Evolutionary conservation across 495 filamentous ascomycete species (phyloP).

Genomic region (Podospora appendiculata): DNA sequence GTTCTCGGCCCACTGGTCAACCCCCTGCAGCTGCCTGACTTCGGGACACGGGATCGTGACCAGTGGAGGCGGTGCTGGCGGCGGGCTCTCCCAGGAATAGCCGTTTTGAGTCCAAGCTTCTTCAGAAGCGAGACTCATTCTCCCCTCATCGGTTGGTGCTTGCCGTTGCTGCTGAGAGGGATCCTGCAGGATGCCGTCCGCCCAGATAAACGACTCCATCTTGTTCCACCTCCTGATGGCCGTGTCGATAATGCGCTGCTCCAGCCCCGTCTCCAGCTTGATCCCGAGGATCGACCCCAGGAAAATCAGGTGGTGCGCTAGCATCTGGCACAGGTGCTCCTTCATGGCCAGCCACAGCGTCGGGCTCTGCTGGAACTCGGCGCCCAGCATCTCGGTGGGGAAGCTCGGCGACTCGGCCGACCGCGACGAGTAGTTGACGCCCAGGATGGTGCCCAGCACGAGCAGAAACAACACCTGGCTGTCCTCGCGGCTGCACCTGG

Average conservation of each 20-base stretch:
- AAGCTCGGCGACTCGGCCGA: not conserved
- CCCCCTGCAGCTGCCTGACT: not conserved
- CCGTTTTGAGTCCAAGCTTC: not conserved
- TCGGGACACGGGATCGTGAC: constrained; percentile 9
- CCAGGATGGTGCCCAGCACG: constrained; percentile 20
- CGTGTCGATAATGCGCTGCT: constrained; percentile 23
- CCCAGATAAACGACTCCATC: constrained; percentile 19
- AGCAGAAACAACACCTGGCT: constrained; percentile 24
- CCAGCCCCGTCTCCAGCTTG: constrained; percentile 17
- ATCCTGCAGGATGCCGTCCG: not conserved
- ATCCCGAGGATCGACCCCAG: constrained; percentile 25
- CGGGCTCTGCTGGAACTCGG: constrained; percentile 19
- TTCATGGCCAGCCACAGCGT: constrained; percentile 27
- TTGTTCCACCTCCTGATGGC: constrained; percentile 23
- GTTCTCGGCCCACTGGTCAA: constrained; percentile 16
- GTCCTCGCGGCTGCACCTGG: constrained; percentile 5
- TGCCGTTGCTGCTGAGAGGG: no score
- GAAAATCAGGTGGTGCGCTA: constrained; percentile 27
- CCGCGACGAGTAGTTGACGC: constrained; percentile 11
- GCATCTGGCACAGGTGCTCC: constrained; percentile 27
- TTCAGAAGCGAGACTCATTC: no score
- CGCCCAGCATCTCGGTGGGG: not conserved
- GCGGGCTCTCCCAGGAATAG: constrained; percentile 1
- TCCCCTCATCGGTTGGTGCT: no score
- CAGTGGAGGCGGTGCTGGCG: not conserved